A percentile compares a stretch with the other conserved stretches of the same genome.
Conservation (phyloP, 192 early-diverging fungal genomes). For the Dissophora ornata region DNA sequence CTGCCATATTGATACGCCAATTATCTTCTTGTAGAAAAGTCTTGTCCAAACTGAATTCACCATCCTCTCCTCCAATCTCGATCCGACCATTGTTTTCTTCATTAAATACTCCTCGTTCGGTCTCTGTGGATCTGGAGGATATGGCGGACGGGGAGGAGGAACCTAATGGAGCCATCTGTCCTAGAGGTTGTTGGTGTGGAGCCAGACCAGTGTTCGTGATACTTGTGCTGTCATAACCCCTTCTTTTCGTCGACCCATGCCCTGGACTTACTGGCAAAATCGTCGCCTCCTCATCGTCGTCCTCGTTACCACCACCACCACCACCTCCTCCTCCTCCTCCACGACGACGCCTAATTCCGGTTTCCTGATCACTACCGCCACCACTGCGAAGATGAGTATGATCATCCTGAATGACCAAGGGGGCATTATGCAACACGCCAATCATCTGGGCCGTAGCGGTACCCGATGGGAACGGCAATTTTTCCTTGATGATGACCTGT, state of each 20-base stretch:
- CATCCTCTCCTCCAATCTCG: constrained; percentile 43
- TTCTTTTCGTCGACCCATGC: too few species aligned
- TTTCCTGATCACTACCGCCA: not conserved
- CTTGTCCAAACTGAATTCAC: constrained; percentile 50
- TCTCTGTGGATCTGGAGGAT: not conserved
- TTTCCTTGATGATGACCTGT: constrained; percentile 83
- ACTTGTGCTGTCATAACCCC: constrained; percentile 1
- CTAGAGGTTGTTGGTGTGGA: too few species aligned
- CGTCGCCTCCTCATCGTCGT: not conserved
- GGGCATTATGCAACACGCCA: constrained; percentile 72
- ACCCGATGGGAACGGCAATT: constrained; percentile 86
- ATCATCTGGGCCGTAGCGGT: constrained; percentile 92
- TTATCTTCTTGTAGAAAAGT: constrained; percentile 59
- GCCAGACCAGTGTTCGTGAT: too few species aligned
- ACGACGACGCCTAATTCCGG: not conserved
- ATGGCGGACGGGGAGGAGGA: constrained; percentile 10
- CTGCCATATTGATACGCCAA: constrained; percentile 71
- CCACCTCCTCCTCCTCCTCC: constrained; percentile 11
- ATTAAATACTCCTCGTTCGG: too few species aligned
- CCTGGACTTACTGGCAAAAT: too few species aligned
- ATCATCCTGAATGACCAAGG: constrained; percentile 58
- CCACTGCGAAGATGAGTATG: too few species aligned
- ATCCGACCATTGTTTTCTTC: constrained; percentile 8
- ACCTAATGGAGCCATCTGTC: constrained; percentile 35
- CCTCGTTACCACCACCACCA: not conserved